Percentiles rank a stretch among this genome's conserved stretches.
Evolutionary conservation across 1,284 basidiomycete species (phyloP).

Genomic region (Boletus albobrunnescens): DNA sequence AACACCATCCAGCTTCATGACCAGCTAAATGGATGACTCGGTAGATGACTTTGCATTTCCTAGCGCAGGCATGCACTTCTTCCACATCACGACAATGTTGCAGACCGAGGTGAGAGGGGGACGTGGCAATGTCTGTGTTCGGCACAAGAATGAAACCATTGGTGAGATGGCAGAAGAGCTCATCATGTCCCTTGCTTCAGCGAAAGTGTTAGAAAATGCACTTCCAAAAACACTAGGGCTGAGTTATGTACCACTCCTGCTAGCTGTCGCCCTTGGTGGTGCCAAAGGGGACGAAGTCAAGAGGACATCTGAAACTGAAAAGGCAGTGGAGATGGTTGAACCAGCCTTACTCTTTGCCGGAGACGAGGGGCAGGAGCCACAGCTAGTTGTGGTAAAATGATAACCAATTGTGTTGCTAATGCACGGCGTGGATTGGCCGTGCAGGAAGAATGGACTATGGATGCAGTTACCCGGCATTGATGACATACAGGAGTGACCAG

Average conservation of each 20-base stretch:
- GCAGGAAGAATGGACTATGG: conserved; percentile 48
- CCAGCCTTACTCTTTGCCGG: conserved; percentile 42
- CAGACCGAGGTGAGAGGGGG: conserved; percentile 69
- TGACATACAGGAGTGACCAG: conserved; percentile 46
- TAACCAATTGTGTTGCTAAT: conserved; percentile 31
- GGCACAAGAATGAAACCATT: conserved; percentile 39
- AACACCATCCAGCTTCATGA: conserved; percentile 41
- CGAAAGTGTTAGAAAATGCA: conserved; percentile 34
- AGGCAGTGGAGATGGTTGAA: conserved; percentile 28
- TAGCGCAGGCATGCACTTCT: conserved; percentile 53
- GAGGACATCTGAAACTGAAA: conserved; percentile 27
- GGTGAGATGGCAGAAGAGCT: conserved; percentile 23
- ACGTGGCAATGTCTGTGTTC: conserved; percentile 53
- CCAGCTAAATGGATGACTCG: conserved; percentile 23
- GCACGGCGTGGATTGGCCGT: conserved; percentile 43
- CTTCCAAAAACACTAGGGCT: conserved; percentile 34
- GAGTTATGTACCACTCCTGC: conserved; percentile 24
- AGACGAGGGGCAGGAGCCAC: conserved; percentile 43
- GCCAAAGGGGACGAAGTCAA: conserved; percentile 40
- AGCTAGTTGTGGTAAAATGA: conserved; percentile 29
- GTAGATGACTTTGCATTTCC: conserved; percentile 27
- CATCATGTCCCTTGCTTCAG: conserved; percentile 26
- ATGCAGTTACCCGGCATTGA: conserved; percentile 53
- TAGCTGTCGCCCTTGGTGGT: conserved; percentile 32
- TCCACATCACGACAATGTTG: conserved; percentile 79